Evolutionary conservation across 2,329 filamentous ascomycete genomes (phyloP).

Genomic region (Colletotrichum sp.): DNA sequence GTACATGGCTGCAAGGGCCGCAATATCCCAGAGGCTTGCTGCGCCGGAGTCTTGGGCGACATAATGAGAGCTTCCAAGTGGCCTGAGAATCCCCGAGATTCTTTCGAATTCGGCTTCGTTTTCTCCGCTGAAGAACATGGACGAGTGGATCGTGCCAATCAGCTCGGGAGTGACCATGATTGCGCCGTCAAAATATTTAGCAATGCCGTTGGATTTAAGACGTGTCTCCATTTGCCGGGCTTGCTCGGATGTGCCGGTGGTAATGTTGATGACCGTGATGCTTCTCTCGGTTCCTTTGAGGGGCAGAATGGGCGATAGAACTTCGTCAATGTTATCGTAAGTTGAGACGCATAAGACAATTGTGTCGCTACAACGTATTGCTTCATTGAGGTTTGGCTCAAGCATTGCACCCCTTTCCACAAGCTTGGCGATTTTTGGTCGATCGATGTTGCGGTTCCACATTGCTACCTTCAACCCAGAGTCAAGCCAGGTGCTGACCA

Average conservation of each 20-base stretch:
- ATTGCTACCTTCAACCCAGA: not conserved
- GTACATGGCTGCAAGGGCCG: conserved; percentile 30
- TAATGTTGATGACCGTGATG: conserved; percentile 30
- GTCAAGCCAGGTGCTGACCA: not conserved
- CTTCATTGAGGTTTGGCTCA: conserved; percentile 14
- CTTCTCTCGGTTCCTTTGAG: not conserved
- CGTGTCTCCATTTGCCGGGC: conserved; percentile 22
- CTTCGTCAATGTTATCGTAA: conserved; percentile 24
- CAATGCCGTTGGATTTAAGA: conserved; percentile 17
- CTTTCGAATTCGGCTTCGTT: conserved; percentile 10
- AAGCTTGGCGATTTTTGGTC: not conserved
- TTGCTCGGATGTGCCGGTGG: conserved; percentile 29
- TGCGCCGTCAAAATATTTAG: conserved; percentile 30
- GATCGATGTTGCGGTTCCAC: conserved; percentile 2
- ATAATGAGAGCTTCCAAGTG: conserved; percentile 25
- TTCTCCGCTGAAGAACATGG: conserved; percentile 28
- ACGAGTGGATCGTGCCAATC: conserved; percentile 26
- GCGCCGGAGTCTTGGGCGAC: conserved; percentile 22
- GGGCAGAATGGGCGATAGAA: not conserved
- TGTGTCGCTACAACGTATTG: conserved; percentile 20
- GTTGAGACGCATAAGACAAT: conserved; percentile 30
- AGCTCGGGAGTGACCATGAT: conserved; percentile 33
- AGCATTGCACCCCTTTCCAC: not conserved
- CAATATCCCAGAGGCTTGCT: conserved; percentile 28
- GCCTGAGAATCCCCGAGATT: conserved; percentile 10